These are phyloP conservation scores for Cryptosporidium sp. DNA, from an alignment of 169 alveolate genomes.

Conservation along the genomic window DNA sequence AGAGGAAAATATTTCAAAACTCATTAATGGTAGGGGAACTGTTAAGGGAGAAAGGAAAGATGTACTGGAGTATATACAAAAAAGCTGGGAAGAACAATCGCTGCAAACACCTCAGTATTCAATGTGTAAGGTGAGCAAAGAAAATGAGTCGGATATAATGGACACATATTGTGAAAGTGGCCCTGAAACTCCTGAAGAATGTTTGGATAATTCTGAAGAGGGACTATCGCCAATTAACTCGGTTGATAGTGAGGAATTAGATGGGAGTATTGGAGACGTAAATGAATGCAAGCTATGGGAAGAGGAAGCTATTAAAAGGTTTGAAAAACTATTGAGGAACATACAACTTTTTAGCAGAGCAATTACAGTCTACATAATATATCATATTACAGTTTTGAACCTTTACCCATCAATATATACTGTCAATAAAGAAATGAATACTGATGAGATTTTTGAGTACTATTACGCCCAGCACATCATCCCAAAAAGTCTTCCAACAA, in stretches of 20 bases:
- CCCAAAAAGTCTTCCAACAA: conserved; percentile 60
- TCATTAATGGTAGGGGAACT: conserved; percentile 6
- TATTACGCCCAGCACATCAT: conserved; percentile 57
- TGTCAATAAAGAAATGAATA: conserved; percentile 59
- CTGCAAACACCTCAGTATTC: conserved; percentile 53
- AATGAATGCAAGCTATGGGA: neutral
- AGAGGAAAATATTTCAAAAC: conserved; percentile 22
- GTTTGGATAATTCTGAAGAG: neutral
- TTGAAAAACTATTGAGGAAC: conserved; percentile 36
- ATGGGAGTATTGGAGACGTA: neutral
- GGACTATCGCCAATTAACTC: conserved; percentile 4
- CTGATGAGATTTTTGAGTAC: conserved; percentile 46
- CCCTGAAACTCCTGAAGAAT: conserved; percentile 31
- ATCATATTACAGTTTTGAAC: conserved; percentile 60
- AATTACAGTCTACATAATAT: conserved; percentile 56
- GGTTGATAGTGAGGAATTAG: neutral
- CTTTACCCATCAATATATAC: conserved; percentile 69
- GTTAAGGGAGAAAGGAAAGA: neutral
- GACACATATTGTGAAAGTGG: conserved; percentile 62
- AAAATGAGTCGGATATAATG: conserved; percentile 51
- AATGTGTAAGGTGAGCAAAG: conserved; percentile 14
- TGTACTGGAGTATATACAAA: neutral
- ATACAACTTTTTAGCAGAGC: conserved; percentile 51
- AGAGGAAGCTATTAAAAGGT: neutral
- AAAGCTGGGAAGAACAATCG: conserved; percentile 48